These are phyloP conservation scores for Pseudoneurospora amorphoporcata DNA, from an alignment of 495 filamentous ascomycete genomes.

Conservation along the genomic window DNA sequence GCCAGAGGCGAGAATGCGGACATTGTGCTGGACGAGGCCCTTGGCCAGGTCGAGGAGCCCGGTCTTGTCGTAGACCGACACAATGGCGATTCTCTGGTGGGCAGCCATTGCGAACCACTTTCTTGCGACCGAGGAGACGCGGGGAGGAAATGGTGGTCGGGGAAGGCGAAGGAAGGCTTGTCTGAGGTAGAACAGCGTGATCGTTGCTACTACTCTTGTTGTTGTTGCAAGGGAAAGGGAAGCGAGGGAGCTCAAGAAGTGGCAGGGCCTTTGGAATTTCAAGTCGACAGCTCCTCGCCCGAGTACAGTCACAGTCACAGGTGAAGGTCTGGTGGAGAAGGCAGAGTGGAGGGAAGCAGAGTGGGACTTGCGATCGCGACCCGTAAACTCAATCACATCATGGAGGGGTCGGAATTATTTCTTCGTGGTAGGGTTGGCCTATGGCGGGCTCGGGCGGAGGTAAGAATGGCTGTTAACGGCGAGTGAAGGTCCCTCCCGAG, in stretches of 20 bases:
- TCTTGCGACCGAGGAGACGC: constrained; percentile 2
- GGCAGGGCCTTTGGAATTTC: neutral
- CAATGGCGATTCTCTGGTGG: constrained; percentile 58
- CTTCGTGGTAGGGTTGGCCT: constrained; percentile 3
- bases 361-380: neutral
- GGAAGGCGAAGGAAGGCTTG: neutral
- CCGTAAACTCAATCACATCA: neutral
- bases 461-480: neutral
- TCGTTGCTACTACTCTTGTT: neutral
- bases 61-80: constrained; percentile 98
- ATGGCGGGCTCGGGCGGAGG: neutral
- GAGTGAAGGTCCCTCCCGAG: neutral
- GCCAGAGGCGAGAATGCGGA: constrained; percentile 85
- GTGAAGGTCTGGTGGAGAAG: neutral
- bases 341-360: neutral
- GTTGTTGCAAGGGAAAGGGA: neutral
- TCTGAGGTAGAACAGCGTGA: neutral
- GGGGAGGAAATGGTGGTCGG: neutral
- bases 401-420: constrained; percentile 8
- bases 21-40: constrained; percentile 80
- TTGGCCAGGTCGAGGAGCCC: constrained; percentile 93
- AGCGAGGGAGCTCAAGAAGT: neutral
- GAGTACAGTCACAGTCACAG: neutral
- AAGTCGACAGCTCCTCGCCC: neutral
- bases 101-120: constrained; percentile 22